phyloP scores from a whole-genome alignment of 169 alveolate genomes.

The Eimeria acervulina region DNA sequence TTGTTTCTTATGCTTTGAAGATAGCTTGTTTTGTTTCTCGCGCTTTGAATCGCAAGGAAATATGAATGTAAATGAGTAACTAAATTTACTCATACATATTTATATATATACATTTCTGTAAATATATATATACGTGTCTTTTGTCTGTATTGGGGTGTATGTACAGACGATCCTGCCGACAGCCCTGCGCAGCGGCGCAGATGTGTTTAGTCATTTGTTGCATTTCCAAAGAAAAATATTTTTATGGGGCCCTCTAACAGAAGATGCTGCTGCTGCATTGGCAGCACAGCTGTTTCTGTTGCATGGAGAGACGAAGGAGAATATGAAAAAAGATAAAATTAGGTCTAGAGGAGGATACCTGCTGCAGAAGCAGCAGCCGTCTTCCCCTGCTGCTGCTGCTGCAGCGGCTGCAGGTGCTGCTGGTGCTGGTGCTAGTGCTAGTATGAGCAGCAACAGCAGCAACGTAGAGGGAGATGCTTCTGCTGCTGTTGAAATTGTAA shows the following conservation, averaged over 20 bases:
- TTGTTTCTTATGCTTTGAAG: neutral
- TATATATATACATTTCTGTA: too few relatives aligned
- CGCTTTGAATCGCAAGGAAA: too few relatives aligned
- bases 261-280: slow-evolving; percentile 7
- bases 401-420: too few relatives aligned
- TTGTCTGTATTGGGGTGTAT: neutral
- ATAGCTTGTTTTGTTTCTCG: too few relatives aligned
- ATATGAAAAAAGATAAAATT: neutral
- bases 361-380: neutral
- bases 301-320: neutral
- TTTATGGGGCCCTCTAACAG: slow-evolving; percentile 40
- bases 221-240: neutral
- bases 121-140: too few relatives aligned
- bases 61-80: too few relatives aligned
- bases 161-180: slow-evolving; percentile 38
- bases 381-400: too few relatives aligned
- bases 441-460: slow-evolving; percentile 32
- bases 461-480: neutral
- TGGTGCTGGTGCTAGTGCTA: too few relatives aligned
- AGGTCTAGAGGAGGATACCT: neutral
- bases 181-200: slow-evolving; percentile 29
- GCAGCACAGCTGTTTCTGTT: slow-evolving; percentile 57
- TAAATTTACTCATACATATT: too few relatives aligned
- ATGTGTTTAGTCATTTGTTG: slow-evolving; percentile 31
- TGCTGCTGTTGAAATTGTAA: neutral